Evolutionary conservation across 2,329 filamentous ascomycete genomes (phyloP).

Genomic region (Herpomyces periplanetae): DNA sequence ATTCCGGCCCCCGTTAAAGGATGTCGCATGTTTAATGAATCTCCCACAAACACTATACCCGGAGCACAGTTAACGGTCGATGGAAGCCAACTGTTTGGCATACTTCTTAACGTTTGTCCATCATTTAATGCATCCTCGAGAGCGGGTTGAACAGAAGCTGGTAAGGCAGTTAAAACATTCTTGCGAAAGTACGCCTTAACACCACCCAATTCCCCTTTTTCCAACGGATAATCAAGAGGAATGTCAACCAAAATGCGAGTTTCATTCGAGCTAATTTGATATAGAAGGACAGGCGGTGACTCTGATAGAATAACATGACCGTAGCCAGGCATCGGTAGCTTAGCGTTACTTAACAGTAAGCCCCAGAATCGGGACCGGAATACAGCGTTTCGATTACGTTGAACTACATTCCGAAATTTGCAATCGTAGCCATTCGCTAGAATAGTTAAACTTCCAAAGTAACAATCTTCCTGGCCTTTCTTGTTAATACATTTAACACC

Average conservation of each 20-base stretch:
- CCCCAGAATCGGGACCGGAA: conserved; percentile 68
- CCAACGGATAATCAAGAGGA: conserved; percentile 31
- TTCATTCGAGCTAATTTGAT: conserved; percentile 85
- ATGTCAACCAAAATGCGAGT: conserved; percentile 67
- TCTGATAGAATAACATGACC: conserved; percentile 62
- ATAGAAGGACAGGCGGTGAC: conserved; percentile 41
- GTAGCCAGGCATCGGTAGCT: conserved; percentile 29
- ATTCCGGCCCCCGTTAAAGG: conserved; percentile 86
- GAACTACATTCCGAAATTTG: conserved; percentile 29
- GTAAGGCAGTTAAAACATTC: conserved; percentile 36
- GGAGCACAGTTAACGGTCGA: conserved; percentile 27
- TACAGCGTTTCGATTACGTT: conserved; percentile 16
- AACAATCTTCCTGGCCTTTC: conserved; percentile 21
- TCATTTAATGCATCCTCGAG: conserved; percentile 32
- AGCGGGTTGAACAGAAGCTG: conserved; percentile 24
- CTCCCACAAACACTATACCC: conserved; percentile 45
- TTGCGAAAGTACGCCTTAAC: conserved; percentile 50
- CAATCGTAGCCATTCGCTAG: conserved; percentile 71
- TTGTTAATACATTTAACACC: conserved; percentile 46
- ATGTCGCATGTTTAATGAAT: conserved; percentile 98
- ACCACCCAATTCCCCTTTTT: conserved; percentile 31
- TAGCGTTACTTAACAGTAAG: conserved; percentile 57
- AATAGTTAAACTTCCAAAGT: conserved; percentile 58
- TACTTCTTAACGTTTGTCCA: conserved; percentile 37
- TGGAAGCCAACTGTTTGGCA: conserved; percentile 86